Evolutionary conservation across 2,329 filamentous ascomycete genomes (phyloP), one percentile per base, ranked within the genome.

Genomic region (Xylaria digitata): DNA sequence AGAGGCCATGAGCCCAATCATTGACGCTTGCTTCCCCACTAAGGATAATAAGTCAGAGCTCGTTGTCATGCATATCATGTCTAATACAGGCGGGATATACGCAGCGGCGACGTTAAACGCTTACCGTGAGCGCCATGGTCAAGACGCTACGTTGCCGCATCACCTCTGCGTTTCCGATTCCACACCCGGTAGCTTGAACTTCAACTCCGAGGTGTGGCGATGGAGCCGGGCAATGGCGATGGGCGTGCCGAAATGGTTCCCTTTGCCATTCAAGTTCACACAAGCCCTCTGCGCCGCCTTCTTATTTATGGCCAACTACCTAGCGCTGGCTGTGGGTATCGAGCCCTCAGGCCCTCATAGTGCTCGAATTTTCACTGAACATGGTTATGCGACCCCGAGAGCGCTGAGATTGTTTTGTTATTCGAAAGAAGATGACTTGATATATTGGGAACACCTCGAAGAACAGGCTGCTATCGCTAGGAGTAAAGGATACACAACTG

Each of bases 61-160:
- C 2, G 76, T 88, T 13, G 76, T 88, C 19, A 73, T 85, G 1
- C 86, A 88, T 62, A 78, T 79, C 70, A 86, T 89, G 82, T 88
- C 86, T 67, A 89, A 87, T 74, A 87, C 86, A 0, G 87, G 87
- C 15, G 84, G 81, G 17, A 85, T 86, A 63, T 85, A 84, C 78
- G 80, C 82, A 55, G 84, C 83, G 0, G 81, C 85, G 0, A 81
- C 83, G 0, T 72, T 86, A 13, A 80, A 85, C 67, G 83, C 81
- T 0, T 86, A 83, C 73, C 75, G 75, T 3, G 72, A 81, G 19
- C 76, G 72, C 4, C 75, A 80, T 72, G 77, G 75, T 19, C 58
- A 19, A 23, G 68, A 72, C 52, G 68, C 76, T 34, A 68, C 78
- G 21, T 75, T 87, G 68, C 85, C 84, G 1, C 83, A 86, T 66